Base-by-base conservation (phyloP, 2,329 filamentous ascomycete species). In the Diplodia scrobiculata region DNA sequence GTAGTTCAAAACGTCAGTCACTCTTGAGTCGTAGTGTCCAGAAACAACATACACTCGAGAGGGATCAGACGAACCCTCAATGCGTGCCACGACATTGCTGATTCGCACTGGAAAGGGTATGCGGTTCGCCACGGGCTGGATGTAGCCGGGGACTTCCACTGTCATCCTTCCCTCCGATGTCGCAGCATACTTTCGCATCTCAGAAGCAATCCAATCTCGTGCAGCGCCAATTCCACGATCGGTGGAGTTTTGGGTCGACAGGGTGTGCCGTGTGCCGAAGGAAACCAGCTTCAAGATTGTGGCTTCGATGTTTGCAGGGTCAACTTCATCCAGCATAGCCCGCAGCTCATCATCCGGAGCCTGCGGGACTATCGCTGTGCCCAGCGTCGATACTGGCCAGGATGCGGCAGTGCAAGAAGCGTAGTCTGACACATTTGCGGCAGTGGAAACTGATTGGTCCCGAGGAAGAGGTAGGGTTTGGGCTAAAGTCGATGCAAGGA, bases 251-350 rank as follows among this genome's bases (percentile, higher is more conserved):
- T 85, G 83, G 1, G 75, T 78, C 5, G 83, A 85, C 0, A 86
- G 75, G 0, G 84, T 86, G 70, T 86, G 84, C 7, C 84, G 79
- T 5, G 84, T 87, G 32, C 83, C 84, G 68, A 86, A 87, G 17
- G 79, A 81, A 3, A 83, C 84, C 0, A 87, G 79, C 68, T 82
- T 86, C 63, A 77, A 74, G 68, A 87, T 82, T 66, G 77, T 84
- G 9, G 78, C 75, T 70, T 84, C 75, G 68, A 87, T 82, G 51
- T 81, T 80, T 1, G 74, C 71, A 4, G 82, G 68, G 66, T 75
- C 75, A 36, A 82, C 69, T 55, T 79, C 76, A 5, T 74, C 68
- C 1, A 82, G 67, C 71, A 82, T 76, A 5, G 72, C 68, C 63
- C 72, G 74, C 29, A 82, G 70, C 63, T 81, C 78, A 11, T 74